These are phyloP conservation scores for Pleurotus sapidus DNA, from an alignment of 768 basidiomycete genomes.

Conservation along the genomic window DNA sequence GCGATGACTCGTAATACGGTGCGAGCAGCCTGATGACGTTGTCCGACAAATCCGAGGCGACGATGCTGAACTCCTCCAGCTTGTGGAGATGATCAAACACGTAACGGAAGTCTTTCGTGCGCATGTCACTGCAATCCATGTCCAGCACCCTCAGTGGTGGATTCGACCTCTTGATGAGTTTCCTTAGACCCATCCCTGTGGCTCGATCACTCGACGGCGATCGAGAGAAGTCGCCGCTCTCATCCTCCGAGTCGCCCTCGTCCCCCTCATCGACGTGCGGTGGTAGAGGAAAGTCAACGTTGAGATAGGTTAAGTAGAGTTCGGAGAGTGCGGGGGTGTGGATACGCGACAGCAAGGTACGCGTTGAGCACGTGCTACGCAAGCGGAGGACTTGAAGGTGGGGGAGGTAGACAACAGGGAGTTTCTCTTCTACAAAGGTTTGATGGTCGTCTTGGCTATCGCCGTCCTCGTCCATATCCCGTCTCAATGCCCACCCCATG, in stretches of 20 bases:
- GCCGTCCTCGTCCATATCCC: too few relatives aligned
- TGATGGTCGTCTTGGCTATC: constrained; percentile 29
- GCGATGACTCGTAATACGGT: constrained; percentile 28
- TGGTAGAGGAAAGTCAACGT: constrained; percentile 53
- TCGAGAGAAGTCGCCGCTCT: constrained; percentile 70
- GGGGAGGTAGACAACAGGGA: constrained; percentile 51
- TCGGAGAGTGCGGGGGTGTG: constrained; percentile 55
- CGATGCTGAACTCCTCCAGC: constrained; percentile 67
- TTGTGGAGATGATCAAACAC: constrained; percentile 53
- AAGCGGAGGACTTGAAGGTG: constrained; percentile 56
- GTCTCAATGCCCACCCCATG: constrained; percentile 43
- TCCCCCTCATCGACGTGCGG: constrained; percentile 32
- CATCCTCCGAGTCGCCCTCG: constrained; percentile 72
- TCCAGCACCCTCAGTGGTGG: constrained; percentile 66
- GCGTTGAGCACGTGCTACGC: constrained; percentile 57
- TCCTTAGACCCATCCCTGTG: constrained; percentile 77
- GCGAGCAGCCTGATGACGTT: constrained; percentile 60
- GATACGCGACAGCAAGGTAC: constrained; percentile 63
- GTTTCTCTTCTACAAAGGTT: constrained; percentile 15
- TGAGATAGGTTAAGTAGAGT: constrained; percentile 64
- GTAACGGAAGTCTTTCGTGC: constrained; percentile 77
- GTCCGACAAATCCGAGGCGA: constrained; percentile 81
- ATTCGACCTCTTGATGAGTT: constrained; percentile 53
- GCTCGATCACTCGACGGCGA: constrained; percentile 76
- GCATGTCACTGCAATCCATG: constrained; percentile 84